Conservation (phyloP, 2,329 filamentous ascomycete genomes). For the Hymenoscyphus albidus region DNA sequence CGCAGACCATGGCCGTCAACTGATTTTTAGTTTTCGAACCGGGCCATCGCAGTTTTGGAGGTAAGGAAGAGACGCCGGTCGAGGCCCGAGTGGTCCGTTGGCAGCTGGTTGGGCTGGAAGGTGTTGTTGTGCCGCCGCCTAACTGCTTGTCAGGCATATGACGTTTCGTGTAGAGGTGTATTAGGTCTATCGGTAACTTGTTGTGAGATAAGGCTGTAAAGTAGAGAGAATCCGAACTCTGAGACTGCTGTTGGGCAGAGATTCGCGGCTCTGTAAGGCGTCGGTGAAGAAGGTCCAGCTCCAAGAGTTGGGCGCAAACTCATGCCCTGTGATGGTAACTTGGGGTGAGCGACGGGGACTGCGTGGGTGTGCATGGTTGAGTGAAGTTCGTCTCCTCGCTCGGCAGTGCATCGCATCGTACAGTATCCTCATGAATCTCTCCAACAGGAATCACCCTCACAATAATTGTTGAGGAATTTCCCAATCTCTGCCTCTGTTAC, state of each 20-base stretch:
- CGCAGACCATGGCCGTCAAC: not conserved
- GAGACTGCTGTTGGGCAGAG: not conserved
- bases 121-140: not conserved
- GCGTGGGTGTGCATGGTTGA: not conserved
- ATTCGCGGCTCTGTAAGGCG: not conserved
- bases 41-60: not conserved
- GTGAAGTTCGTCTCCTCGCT: not conserved
- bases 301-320: not conserved
- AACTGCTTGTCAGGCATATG: not conserved
- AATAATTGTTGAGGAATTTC: not conserved
- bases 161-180: not conserved
- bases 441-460: not conserved
- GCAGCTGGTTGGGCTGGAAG: not conserved
- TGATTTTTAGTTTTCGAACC: not conserved
- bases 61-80: not conserved
- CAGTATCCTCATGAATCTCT: not conserved
- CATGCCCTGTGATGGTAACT: not conserved
- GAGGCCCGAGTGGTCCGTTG: not conserved
- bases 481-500: not conserved
- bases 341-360: not conserved
- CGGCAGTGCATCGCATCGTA: not conserved
- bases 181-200: not conserved
- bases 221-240: not conserved
- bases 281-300: not conserved
- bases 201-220: not conserved